Conservation (phyloP, 179 eudicot genomes). For the Vitellaria paradoxa region DNA sequence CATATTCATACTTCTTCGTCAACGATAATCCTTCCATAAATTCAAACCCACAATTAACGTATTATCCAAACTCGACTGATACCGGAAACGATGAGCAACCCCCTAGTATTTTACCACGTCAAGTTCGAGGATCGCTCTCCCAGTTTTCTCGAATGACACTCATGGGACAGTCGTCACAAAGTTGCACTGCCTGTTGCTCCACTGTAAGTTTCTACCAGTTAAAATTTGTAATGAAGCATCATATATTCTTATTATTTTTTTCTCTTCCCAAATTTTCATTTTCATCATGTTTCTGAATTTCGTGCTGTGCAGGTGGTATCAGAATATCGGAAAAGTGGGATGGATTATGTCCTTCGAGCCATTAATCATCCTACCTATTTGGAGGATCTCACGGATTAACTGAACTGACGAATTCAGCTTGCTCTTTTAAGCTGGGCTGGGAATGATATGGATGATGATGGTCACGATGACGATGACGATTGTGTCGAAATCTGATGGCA, state of each 20-base stretch:
- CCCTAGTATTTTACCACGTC: conserved; percentile 92
- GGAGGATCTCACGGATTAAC: conserved; percentile 92
- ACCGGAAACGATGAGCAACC: conserved; percentile 55
- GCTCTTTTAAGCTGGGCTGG: conserved; percentile 64
- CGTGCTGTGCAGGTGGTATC: conserved; percentile 63
- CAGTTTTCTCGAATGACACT: conserved; percentile 95
- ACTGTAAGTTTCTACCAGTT: conserved; percentile 48
- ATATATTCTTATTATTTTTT: neutral
- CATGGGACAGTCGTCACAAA: conserved; percentile 82
- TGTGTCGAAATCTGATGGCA: conserved; percentile 51
- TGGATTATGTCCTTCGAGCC: conserved; percentile 80
- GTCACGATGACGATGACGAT: conserved; percentile 44
- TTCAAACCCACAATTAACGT: too few species aligned
- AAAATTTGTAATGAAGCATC: neutral
- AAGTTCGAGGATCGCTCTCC: conserved; percentile 82
- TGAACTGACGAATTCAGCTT: conserved; percentile 71
- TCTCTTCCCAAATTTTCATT: neutral
- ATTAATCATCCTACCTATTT: conserved; percentile 94
- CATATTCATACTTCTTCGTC: too few species aligned
- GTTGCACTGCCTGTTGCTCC: conserved; percentile 87
- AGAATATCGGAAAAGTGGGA: conserved; percentile 61
- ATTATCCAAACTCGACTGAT: conserved; percentile 48
- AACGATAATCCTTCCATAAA: too few species aligned
- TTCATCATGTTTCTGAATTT: neutral
- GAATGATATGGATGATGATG: conserved; percentile 58